Evolutionary conservation across 768 basidiomycete species (phyloP).

Genomic region (Lentinula detonsa): DNA sequence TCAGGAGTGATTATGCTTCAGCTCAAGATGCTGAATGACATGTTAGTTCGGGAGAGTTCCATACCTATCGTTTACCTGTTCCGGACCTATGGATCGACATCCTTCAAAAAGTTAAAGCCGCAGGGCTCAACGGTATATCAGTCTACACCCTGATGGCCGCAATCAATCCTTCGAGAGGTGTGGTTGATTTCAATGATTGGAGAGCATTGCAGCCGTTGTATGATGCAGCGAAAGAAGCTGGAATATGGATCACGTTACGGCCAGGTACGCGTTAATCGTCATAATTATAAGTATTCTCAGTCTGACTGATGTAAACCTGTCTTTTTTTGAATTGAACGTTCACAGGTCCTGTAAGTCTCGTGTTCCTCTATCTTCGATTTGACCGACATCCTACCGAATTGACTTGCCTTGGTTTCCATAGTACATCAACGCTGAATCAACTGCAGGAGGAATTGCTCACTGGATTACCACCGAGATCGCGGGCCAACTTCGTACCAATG

Average conservation of each 20-base stretch:
- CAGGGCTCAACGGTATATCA: slow-evolving; percentile 73
- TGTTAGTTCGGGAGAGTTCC: slow-evolving; percentile 76
- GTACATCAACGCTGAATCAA: slow-evolving; percentile 69
- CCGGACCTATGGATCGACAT: slow-evolving; percentile 79
- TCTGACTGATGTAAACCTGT: background rate
- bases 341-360: slow-evolving; percentile 32
- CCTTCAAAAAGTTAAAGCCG: slow-evolving; percentile 75
- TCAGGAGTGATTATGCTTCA: background rate
- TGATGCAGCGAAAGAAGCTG: slow-evolving; percentile 67
- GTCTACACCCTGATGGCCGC: slow-evolving; percentile 80
- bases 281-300: background rate
- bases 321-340: background rate
- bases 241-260: slow-evolving; percentile 74
- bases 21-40: background rate
- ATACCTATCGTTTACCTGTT: slow-evolving; percentile 76
- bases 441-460: slow-evolving; percentile 50
- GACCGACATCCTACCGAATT: background rate
- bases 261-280: slow-evolving; percentile 45
- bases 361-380: background rate
- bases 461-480: slow-evolving; percentile 54
- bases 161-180: slow-evolving; percentile 67
- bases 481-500: slow-evolving; percentile 67
- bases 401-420: slow-evolving; percentile 12
- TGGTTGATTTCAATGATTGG: slow-evolving; percentile 68
- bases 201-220: slow-evolving; percentile 65